Evolutionary conservation across 768 basidiomycete genomes (phyloP), one percentile per base, ranked within the genome.

Genomic region (Chalciporus piperatus): DNA sequence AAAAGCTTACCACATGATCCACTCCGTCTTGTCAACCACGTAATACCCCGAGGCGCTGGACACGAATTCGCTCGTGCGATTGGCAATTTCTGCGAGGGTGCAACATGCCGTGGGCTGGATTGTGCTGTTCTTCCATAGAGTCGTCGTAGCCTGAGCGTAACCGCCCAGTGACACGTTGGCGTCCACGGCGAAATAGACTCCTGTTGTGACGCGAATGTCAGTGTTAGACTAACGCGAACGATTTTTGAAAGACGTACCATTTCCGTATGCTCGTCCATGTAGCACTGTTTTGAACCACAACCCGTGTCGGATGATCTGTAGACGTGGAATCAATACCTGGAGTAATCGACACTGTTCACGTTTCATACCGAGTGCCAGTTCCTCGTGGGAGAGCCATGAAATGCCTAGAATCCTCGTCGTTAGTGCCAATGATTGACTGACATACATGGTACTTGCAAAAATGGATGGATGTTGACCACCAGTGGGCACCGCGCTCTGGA

Each of bases 281-380:
- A 74, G 64, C 13, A 82, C 61, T 1, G 64, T 63, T 63, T 78
- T 80, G 65, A 72, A 82, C 82, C 85, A 87, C 7, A 89, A 70
- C 2, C 87, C 87, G 61, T 87, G 82, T 14, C 85, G 78, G 42
- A 89, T 81, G 51, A 87, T 86, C 84, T 85, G 52, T 22, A 19
- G 45, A 16, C 42, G n/a, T 12, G 4, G 37, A 41, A 10, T 45
- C 28, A 52, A 51, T 30, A n/a, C 22, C 37, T 22, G 22, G 22
- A 11, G 22, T 4, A 12, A 32, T 13, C 10, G 6, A 32, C 2
- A 10, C 6, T 32, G 2, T 10, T 20, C 39, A 22, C 3, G 28
- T 38, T 23, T 48, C 74, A 27, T 65, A 84, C 85, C 22, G 84
- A 84, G 63, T 87, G 85, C 85, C 85, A 88, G 54, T 88, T 88